Percentiles rank a stretch among this genome's conserved stretches.
phyloP scores from a whole-genome alignment of 768 basidiomycete species.

The Rhizopogon vesiculosus region DNA sequence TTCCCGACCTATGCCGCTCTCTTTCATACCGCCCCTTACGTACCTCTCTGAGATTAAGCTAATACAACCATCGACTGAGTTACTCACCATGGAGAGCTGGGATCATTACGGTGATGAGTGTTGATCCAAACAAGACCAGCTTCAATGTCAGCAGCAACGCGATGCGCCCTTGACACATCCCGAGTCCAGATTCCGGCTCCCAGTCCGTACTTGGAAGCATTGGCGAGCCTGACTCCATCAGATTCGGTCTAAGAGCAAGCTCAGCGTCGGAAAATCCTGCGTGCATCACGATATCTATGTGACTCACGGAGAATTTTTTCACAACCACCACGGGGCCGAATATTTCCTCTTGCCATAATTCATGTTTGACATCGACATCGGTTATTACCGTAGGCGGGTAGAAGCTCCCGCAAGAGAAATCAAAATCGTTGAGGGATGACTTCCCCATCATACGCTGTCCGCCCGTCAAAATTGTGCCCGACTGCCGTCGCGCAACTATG shows the following conservation, averaged over 20 bases:
- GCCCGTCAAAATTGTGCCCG: slow-evolving; percentile 52
- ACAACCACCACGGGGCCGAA: slow-evolving; percentile 85
- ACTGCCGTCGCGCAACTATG: slow-evolving; percentile 44
- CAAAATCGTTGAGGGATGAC: slow-evolving; percentile 65
- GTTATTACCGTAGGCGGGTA: slow-evolving; percentile 76
- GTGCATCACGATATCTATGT: slow-evolving; percentile 11
- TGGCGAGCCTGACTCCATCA: slow-evolving; percentile 67
- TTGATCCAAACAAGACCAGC: slow-evolving; percentile 85
- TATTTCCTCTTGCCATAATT: slow-evolving; percentile 78
- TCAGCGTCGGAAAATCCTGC: background rate
- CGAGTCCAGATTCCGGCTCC: slow-evolving; percentile 81
- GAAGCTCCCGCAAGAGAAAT: slow-evolving; percentile 70
- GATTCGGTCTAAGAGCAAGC: slow-evolving; percentile 41
- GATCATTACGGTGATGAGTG: slow-evolving; percentile 86
- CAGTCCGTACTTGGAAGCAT: slow-evolving; percentile 74
- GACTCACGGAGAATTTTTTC: slow-evolving; percentile 44
- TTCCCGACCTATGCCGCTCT: slow-evolving; percentile 83
- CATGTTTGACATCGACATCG: slow-evolving; percentile 50
- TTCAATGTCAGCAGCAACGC: slow-evolving; percentile 64
- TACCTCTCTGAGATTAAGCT: background rate
- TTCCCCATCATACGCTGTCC: slow-evolving; percentile 59
- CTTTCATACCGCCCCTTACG: slow-evolving; percentile 85
- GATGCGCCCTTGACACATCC: slow-evolving; percentile 71
- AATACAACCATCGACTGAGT: background rate
- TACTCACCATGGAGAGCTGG: slow-evolving; percentile 76